Base-by-base conservation (phyloP, 179 eudicot genomes). In the Silene coronaria region DNA sequence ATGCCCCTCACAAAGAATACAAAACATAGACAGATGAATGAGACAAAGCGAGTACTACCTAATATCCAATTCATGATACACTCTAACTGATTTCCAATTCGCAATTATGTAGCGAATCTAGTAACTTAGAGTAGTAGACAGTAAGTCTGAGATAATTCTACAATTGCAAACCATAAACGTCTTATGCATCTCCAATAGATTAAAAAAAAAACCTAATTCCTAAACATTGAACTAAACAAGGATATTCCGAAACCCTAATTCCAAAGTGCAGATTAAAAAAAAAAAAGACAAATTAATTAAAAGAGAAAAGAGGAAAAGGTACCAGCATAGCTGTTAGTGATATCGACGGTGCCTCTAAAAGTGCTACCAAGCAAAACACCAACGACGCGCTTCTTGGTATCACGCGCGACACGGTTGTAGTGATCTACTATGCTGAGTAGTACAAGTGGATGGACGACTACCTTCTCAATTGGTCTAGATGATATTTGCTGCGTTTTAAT, bases 251-350 rank as follows among this genome's bases (percentile, higher is more conserved):
- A 57, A 67, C 76, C 75, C 70, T 27, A 83, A 77, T 57, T 38
- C 0, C 42, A n/a, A 77, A 68, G 67, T 14, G 3, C 34, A 6
- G 11, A 36, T 5, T 34, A 5, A 34, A 69, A 19, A 21, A 9
- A 7, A 16, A 2, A 12, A 65, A 28, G 30, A 32, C 16, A 66
- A 34, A 32, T 10, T 11, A 42, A 67, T 3, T 2, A 23, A 22
- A 60, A 19, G 23, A 45, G 7, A 42, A 9, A 34, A 21, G 16
- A 64, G 70, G 28, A 66, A 74, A 17, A 46, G 70, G 2, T 67
- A 94, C 97, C 92, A n/a, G 98, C 97, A 34, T 89, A 94, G 86
- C 96, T 88, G 80, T 92, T 94, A 82, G 90, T 84, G 36, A 94
- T 84, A 60, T 94, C 98, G 42, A 94, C 94, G 62, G 87, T 87